phyloP scores from a whole-genome alignment of 1,284 basidiomycete genomes.

The Cutaneotrichosporon dermatis region DNA sequence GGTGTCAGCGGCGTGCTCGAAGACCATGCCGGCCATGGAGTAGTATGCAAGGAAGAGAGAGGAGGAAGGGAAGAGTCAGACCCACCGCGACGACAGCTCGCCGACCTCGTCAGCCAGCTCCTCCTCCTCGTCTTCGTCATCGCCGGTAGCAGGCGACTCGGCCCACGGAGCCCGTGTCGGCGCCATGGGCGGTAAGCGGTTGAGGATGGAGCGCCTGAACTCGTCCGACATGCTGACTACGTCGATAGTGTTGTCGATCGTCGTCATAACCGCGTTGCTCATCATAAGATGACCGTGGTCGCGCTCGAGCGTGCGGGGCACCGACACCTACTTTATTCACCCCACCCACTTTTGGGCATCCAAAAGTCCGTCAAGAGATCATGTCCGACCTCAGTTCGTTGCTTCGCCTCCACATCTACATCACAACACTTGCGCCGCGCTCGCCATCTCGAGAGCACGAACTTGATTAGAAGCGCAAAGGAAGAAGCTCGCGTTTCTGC shows the following conservation, averaged over 20 bases:
- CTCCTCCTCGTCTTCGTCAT: constrained; percentile 53
- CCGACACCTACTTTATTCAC: neutral
- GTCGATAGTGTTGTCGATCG: constrained; percentile 1
- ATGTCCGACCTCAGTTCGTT: neutral
- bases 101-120: constrained; percentile 63
- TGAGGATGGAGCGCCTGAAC: constrained; percentile 43
- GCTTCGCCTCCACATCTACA: too few relatives aligned
- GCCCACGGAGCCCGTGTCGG: constrained; percentile 47
- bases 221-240: constrained; percentile 40
- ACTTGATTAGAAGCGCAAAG: too few relatives aligned
- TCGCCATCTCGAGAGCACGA: too few relatives aligned
- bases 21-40: too few relatives aligned
- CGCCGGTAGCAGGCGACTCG: constrained; percentile 10
- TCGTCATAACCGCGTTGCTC: neutral
- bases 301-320: neutral
- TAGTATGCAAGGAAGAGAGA: too few relatives aligned
- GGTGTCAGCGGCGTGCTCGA: too few relatives aligned
- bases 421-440: too few relatives aligned
- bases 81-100: constrained; percentile 53
- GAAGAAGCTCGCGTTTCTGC: too few relatives aligned
- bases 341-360: neutral
- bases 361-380: constrained; percentile 3
- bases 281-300: neutral
- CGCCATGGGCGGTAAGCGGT: constrained; percentile 38
- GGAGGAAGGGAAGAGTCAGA: too few relatives aligned